phyloP scores from a whole-genome alignment of 352 stramenopile genomes.

The Blastocystis sp. region DNA sequence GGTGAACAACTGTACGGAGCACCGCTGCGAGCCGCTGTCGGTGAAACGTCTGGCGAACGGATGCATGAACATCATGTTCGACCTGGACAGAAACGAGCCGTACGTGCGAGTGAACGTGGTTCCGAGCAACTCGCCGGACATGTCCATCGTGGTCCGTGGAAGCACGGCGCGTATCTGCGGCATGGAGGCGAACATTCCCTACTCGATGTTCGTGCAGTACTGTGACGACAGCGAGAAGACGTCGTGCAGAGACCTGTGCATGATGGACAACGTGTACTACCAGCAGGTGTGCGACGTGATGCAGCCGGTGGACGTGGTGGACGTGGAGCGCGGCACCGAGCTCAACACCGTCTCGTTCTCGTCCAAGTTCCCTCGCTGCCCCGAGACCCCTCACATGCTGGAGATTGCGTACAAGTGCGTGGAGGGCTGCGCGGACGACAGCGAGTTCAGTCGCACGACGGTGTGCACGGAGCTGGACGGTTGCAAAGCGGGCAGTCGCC shows the following conservation, averaged over 20 bases:
- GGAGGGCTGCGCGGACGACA: not conserved
- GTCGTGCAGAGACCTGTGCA: not conserved
- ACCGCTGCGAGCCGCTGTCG: not conserved
- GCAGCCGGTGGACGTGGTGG: not conserved
- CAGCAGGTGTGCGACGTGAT: constrained; percentile 8
- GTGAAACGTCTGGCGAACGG: not conserved
- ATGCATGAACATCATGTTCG: not conserved
- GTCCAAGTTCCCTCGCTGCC: not conserved
- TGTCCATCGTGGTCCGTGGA: not conserved
- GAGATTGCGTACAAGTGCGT: not conserved
- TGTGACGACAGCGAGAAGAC: not conserved
- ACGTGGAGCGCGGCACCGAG: not conserved
- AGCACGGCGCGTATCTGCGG: not conserved
- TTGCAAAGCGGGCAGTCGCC: not conserved
- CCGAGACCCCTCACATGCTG: not conserved
- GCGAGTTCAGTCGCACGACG: not conserved
- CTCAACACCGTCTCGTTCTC: not conserved
- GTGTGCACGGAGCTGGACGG: not conserved
- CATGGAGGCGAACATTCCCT: not conserved
- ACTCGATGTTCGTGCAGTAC: constrained; percentile 27
- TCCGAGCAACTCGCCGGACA: not conserved
- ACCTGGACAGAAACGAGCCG: not conserved
- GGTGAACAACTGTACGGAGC: not conserved
- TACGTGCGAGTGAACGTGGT: not conserved
- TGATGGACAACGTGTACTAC: constrained; percentile 18